phyloP scores from a whole-genome alignment of 2,329 filamentous ascomycete species.

The Exophiala phaeomuriformis region DNA sequence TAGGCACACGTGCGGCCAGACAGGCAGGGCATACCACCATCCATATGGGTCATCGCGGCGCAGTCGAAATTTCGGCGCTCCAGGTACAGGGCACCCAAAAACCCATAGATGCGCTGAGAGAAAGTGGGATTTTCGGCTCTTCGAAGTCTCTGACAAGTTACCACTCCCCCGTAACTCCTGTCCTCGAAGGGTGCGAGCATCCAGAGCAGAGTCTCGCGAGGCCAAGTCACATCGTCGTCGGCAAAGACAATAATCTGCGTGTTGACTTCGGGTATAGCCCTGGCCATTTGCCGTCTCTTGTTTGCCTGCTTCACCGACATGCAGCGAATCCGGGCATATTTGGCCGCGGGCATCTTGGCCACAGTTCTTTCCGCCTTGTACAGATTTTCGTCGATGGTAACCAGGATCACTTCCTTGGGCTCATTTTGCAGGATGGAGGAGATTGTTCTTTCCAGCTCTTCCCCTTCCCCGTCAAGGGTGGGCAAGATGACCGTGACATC shows the following conservation, averaged over 20 bases:
- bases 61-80: conserved; percentile 95
- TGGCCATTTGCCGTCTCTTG: conserved; percentile 88
- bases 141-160: conserved; percentile 80
- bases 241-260: conserved; percentile 86
- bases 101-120: conserved; percentile 67
- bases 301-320: conserved; percentile 72
- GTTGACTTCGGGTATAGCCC: conserved; percentile 75
- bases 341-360: conserved; percentile 40
- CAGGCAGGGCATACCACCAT: conserved; percentile 94
- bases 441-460: conserved; percentile 74
- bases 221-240: conserved; percentile 94
- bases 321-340: conserved; percentile 24
- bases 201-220: conserved; percentile 77
- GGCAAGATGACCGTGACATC: conserved; percentile 94
- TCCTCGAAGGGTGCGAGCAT: conserved; percentile 89
- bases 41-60: conserved; percentile 87
- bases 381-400: conserved; percentile 77
- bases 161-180: conserved; percentile 73
- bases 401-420: conserved; percentile 66
- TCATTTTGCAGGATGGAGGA: conserved; percentile 48
- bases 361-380: conserved; percentile 59
- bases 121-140: conserved; percentile 57
- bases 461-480: conserved; percentile 79
- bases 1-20: conserved; percentile 91
- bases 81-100: conserved; percentile 84